phyloP scores from a whole-genome alignment of 2,329 filamentous ascomycete species.

The Paraconiothyrium sp. region DNA sequence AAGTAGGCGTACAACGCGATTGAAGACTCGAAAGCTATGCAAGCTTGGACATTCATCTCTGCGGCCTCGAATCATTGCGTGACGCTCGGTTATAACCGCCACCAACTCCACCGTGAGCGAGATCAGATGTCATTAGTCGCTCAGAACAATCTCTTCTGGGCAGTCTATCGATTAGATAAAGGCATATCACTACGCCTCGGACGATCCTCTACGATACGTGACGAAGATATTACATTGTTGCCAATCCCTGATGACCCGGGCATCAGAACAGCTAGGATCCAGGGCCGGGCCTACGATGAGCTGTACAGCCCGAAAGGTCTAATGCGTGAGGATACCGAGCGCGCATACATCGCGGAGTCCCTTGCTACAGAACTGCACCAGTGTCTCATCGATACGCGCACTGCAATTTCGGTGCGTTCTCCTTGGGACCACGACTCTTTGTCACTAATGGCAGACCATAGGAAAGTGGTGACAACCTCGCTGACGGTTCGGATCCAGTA shows the following conservation, averaged over 20 bases:
- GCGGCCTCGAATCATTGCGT: conserved; percentile 45
- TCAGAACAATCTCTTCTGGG: conserved; percentile 45
- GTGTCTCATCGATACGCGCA: conserved; percentile 26
- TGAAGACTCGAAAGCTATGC: conserved; percentile 42
- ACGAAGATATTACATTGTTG: conserved; percentile 40
- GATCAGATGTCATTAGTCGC: conserved; percentile 1
- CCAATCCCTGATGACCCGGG: conserved; percentile 21
- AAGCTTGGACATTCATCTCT: conserved; percentile 50
- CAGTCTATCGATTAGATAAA: conserved; percentile 49
- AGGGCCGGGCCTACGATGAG: conserved; percentile 45
- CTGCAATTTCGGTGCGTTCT: conserved; percentile 19
- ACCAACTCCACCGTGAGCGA: conserved; percentile 5
- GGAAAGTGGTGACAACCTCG: conserved; percentile 4
- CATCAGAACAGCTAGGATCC: conserved; percentile 35
- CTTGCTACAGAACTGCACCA: conserved; percentile 31
- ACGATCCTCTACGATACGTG: conserved; percentile 44
- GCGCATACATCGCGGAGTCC: conserved; percentile 22
- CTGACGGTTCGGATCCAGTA: conserved; percentile 34
- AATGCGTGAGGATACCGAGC: conserved; percentile 21
- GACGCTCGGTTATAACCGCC: conserved; percentile 44
- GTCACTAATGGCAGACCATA: conserved; percentile 3
- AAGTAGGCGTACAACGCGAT: conserved; percentile 44
- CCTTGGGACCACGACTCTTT: not conserved
- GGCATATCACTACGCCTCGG: conserved; percentile 49
- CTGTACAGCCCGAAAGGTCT: conserved; percentile 43